Evolutionary conservation across 2,329 filamentous ascomycete species (phyloP), one percentile per base, ranked within the genome.

Genomic region (Polytolypa hystricis): DNA sequence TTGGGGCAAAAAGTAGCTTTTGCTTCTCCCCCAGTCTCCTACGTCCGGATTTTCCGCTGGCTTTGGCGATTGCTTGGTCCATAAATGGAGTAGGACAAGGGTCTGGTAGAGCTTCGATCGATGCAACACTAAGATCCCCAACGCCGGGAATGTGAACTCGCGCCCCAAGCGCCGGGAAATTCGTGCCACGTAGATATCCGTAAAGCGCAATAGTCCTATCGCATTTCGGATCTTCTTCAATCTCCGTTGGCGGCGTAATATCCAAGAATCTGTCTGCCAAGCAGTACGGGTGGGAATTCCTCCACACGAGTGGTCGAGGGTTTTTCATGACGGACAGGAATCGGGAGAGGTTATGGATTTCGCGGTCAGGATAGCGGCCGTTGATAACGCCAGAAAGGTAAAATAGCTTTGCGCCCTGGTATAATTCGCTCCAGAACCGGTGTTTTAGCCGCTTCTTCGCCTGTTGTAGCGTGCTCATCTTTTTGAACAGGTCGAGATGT

Each of bases 321-420:
- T 94, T 98, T 70, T 98, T 98, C 93, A 98, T 98, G 47, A 98
- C 86, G 14, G 84, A 93, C 47, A 98, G 70, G 59, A 98, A 98
- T 38, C 93, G 77, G 10, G 85, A 93, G 37, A 98, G 62, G 54
- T 98, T 98, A 64, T 96, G 84, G 11, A 98, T 78, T 61, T 98
- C 93, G 45, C 93, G 79, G 58, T 98, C 91, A 0, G 91, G 93
- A 53, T 98, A 98, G 45, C 91, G 74, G 28, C 91, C 91, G 58
- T 98, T 98, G 49, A 96, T 82, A 23, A 98, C 87, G 52, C 91
- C 91, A 1, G 85, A 94, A 4, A 98, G 73, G 54, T 96, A 96
- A 62, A 98, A 98, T 0, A 98, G 69, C 56, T 98, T 94, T 4
- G 93, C 91, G 38, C 91, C 91, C 53, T 94, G 85, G 61, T 98